Percentiles rank a stretch among this genome's conserved stretches.
phyloP scores from a whole-genome alignment of 23 red algal genomes.

The Gracilariopsis chorda region DNA sequence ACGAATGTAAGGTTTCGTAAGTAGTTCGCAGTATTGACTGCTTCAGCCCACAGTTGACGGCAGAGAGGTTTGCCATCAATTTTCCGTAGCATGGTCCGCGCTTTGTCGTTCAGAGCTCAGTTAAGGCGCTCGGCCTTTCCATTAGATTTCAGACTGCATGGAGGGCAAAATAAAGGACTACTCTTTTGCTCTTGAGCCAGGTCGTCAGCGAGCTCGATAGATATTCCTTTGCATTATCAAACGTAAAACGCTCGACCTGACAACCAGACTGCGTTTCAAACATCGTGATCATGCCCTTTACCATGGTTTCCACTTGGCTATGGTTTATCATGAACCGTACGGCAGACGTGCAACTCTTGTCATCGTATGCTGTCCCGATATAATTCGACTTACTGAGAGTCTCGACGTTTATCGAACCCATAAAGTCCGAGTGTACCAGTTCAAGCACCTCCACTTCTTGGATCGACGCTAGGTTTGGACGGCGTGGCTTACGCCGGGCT shows the following conservation, averaged over 20 bases:
- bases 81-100: neutral
- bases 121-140: constrained; percentile 40
- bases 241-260: neutral
- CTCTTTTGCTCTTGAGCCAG: no score
- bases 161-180: neutral
- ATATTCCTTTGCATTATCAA: neutral
- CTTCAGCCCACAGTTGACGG: neutral
- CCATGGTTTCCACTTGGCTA: neutral
- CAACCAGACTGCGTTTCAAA: neutral
- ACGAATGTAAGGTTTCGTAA: no score
- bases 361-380: neutral
- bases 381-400: no score
- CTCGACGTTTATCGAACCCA: no score
- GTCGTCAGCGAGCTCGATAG: no score
- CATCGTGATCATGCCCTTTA: neutral
- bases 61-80: neutral
- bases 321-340: neutral
- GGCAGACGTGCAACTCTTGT: neutral
- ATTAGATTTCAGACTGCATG: constrained; percentile 30
- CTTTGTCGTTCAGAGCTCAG: constrained; percentile 24
- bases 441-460: no score
- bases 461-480: no score
- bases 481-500: no score
- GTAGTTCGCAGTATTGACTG: neutral
- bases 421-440: no score